Evolutionary conservation across 371 early-diverging fungal genomes (phyloP).

Genomic region (Phascolomyces articulosus): DNA sequence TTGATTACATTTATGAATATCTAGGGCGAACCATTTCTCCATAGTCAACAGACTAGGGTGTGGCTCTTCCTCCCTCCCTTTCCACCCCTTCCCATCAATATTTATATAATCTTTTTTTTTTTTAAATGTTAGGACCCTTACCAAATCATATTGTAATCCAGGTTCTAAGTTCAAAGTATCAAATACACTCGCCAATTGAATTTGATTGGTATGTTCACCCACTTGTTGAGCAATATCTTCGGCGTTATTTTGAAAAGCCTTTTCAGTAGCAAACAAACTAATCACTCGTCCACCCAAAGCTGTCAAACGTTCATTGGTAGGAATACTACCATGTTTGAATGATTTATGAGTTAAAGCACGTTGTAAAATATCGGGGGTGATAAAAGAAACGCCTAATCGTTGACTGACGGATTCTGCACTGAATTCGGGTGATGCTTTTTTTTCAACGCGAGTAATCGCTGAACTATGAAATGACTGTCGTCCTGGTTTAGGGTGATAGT

Average conservation of each 20-base stretch:
- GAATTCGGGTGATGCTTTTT: conserved; percentile 14
- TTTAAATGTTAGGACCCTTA: too few species aligned
- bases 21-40: too few species aligned
- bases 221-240: conserved; percentile 18
- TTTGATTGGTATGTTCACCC: conserved; percentile 4
- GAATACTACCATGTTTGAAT: conserved; percentile 58
- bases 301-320: conserved; percentile 70
- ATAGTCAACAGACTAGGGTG: too few species aligned
- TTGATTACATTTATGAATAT: too few species aligned
- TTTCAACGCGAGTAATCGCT: neutral
- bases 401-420: conserved; percentile 15
- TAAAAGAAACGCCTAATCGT: conserved; percentile 47
- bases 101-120: too few species aligned
- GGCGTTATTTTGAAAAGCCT: conserved; percentile 16
- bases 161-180: conserved; percentile 33
- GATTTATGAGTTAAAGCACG: conserved; percentile 79
- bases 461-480: conserved; percentile 13
- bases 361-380: conserved; percentile 47
- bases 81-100: neutral
- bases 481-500: neutral
- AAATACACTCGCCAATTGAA: conserved; percentile 27
- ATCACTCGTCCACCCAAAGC: conserved; percentile 58
- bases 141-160: conserved; percentile 39
- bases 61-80: neutral
- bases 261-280: conserved; percentile 33